Base-by-base conservation (phyloP, 1,284 basidiomycete species). In the Fomitopsis pinicola region DNA sequence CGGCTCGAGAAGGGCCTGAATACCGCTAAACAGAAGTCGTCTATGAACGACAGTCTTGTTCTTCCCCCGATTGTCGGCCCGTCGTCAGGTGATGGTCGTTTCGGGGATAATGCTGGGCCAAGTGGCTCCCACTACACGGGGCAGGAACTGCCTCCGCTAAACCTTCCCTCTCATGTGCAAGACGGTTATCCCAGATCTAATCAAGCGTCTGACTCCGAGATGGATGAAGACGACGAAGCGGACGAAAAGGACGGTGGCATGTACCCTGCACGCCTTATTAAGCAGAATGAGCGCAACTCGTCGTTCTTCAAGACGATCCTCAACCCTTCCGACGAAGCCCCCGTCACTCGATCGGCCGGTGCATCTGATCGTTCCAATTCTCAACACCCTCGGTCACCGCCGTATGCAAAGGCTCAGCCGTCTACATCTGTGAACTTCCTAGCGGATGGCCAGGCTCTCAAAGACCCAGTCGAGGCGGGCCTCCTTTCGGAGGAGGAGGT, bases 231-330 rank as follows among this genome's bases (percentile, higher is more conserved):
- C 48, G 87, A 89, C 40, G 88, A 91, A 22, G 83, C 85, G 26
- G 82, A 85, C 62, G 78, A 79, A 45, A 72, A 77, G 14, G 86
- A 87, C 62, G 85, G 87, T 60, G 79, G 79, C 53, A 78, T 89
- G 64, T 90, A 87, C 71, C 90, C 91, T 44, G 87, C 83, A 52
- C 86, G 85, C 67, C 77, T 92, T 62, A 91, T 92, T 69, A 78
- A 80, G 65, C 89, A 91, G 74, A 88, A 86, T 68, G 78, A 83
- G 67, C 80, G 86, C 60, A 83, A 87, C 52, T 68, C 70, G 66
- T 88, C 87, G 2, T 93, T 91, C 77, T 91, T 93, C 73, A 81
- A 86, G 66, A 91, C 88, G 14, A 89, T 93, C 62, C 83, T 93
- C 67, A 91, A 91, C 70, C 87, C 88, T 45, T 80, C 86, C 68